Conservation (phyloP, 805 yeast species). For the Kodamaea lidongshanica region DNA sequence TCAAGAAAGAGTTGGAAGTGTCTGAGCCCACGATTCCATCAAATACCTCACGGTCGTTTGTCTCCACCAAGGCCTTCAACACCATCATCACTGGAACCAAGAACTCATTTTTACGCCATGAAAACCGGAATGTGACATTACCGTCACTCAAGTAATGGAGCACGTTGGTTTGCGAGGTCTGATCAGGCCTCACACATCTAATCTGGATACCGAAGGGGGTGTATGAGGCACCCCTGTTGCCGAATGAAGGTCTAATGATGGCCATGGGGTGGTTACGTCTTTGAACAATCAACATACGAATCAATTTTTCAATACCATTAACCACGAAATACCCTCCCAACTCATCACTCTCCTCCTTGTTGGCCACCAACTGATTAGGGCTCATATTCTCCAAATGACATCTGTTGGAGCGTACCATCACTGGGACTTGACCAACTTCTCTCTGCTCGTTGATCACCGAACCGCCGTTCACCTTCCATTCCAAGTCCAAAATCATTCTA, state of each 20-base stretch:
- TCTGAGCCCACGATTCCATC: constrained; percentile 95
- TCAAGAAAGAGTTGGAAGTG: constrained; percentile 79
- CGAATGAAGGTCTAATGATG: constrained; percentile 87
- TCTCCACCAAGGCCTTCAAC: constrained; percentile 81
- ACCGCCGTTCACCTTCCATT: constrained; percentile 85
- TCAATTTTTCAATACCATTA: constrained; percentile 93
- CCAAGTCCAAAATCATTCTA: constrained; percentile 66
- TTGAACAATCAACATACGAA: constrained; percentile 96
- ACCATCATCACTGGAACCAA: constrained; percentile 90
- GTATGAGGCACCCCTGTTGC: constrained; percentile 88
- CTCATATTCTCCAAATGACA: constrained; percentile 83
- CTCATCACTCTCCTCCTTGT: constrained; percentile 90
- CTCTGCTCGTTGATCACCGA: constrained; percentile 75
- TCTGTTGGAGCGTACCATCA: constrained; percentile 86
- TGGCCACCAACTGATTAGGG: constrained; percentile 72
- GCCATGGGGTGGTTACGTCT: constrained; percentile 99
- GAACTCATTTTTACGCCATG: constrained; percentile 96
- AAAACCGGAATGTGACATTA: constrained; percentile 90
- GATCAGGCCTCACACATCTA: constrained; percentile 92
- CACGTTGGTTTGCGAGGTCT: constrained; percentile 96
- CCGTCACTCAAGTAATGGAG: constrained; percentile 93
- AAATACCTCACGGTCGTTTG: constrained; percentile 91
- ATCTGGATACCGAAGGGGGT: constrained; percentile 89
- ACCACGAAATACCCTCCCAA: constrained; percentile 94
- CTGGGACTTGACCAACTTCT: constrained; percentile 87